phyloP scores from a whole-genome alignment of 495 filamentous ascomycete genomes.

The Penicillium mononematosum region DNA sequence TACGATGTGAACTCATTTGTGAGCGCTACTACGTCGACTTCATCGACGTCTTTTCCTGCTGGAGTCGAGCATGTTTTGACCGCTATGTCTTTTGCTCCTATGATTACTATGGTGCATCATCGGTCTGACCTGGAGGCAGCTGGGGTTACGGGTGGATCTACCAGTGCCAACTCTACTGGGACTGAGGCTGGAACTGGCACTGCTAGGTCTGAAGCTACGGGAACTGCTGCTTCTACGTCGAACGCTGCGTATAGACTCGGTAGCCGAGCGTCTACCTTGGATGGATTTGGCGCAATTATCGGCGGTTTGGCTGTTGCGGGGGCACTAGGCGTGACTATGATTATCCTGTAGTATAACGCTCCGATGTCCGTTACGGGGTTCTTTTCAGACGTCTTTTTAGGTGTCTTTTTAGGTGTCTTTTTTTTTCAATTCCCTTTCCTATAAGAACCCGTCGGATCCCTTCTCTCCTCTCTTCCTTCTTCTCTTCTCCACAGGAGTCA shows the following conservation, averaged over 20 bases:
- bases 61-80: background rate
- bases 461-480: too few relatives aligned
- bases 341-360: background rate
- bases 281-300: background rate
- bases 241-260: background rate
- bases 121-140: conserved; percentile 5
- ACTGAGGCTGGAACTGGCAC: background rate
- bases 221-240: background rate
- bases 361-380: too few relatives aligned
- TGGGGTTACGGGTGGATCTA: background rate
- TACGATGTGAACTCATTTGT: background rate
- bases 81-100: background rate
- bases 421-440: too few relatives aligned
- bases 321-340: background rate
- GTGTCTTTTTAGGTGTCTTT: too few relatives aligned
- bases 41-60: background rate
- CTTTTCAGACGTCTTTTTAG: too few relatives aligned
- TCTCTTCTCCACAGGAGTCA: too few relatives aligned
- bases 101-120: conserved; percentile 9
- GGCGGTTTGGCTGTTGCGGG: background rate
- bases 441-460: too few relatives aligned
- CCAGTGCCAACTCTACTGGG: background rate
- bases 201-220: background rate
- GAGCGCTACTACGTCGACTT: background rate
- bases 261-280: background rate